phyloP scores from a whole-genome alignment of 495 filamentous ascomycete genomes.

The Pseudoneurospora amorphoporcata region DNA sequence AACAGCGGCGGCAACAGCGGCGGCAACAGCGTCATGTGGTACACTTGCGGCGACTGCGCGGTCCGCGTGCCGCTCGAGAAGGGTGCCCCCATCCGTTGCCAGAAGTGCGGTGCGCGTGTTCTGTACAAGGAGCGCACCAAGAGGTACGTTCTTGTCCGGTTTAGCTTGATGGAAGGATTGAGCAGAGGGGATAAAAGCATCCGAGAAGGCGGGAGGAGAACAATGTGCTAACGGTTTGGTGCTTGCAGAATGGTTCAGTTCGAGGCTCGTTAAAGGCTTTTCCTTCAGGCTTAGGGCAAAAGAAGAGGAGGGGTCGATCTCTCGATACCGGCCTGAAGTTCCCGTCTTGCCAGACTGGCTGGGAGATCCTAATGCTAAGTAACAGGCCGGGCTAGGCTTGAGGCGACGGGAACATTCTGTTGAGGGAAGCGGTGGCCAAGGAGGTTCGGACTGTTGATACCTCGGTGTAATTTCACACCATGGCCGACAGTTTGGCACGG shows the following conservation, averaged over 20 bases:
- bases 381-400: background rate
- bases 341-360: background rate
- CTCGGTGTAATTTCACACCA: background rate
- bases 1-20: conserved; percentile 15
- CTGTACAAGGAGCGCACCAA: conserved; percentile 97
- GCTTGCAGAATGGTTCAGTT: conserved; percentile 86
- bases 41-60: conserved; percentile 92
- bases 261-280: conserved; percentile 61
- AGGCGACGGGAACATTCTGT: background rate
- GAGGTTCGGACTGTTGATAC: background rate
- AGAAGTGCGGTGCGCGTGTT: conserved; percentile 91
- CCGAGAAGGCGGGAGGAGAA: background rate
- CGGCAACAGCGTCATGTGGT: conserved; percentile 50
- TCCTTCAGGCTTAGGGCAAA: conserved; percentile 9
- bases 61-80: conserved; percentile 68
- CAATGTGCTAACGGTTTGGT: background rate
- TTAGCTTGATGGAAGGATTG: background rate
- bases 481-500: background rate
- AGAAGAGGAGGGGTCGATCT: background rate
- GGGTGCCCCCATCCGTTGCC: conserved; percentile 84
- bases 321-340: background rate
- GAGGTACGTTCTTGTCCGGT: conserved; percentile 48
- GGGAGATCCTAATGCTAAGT: background rate
- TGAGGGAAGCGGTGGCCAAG: background rate
- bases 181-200: background rate